phyloP scores from a whole-genome alignment of 257 asterid species.

The Leonotis leonurus region DNA sequence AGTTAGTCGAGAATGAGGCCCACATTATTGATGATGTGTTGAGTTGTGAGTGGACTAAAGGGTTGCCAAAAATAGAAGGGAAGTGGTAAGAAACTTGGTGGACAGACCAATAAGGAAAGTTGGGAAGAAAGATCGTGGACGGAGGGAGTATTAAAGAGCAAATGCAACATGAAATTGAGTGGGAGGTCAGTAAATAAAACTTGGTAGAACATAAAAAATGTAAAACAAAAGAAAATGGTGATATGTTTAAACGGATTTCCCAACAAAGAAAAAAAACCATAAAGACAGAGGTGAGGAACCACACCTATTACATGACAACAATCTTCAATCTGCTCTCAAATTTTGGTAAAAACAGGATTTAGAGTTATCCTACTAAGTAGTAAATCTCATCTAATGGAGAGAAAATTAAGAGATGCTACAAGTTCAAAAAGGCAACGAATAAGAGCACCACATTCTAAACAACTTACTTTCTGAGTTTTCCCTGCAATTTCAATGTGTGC shows the following conservation, averaged over 20 bases:
- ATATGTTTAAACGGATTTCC: neutral
- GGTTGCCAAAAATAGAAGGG: too few relatives aligned
- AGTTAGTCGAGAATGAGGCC: too few relatives aligned
- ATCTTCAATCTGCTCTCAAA: neutral
- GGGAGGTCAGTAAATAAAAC: neutral
- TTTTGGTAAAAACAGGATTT: neutral
- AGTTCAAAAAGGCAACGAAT: neutral
- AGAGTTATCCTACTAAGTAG: neutral
- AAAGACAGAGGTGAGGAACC: too few relatives aligned
- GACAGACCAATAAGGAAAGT: too few relatives aligned
- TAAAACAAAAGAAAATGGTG: neutral
- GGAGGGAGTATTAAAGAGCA: too few relatives aligned
- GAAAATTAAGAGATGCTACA: neutral
- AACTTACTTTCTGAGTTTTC: neutral
- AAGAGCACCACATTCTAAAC: neutral
- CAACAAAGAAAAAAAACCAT: conserved; percentile 2
- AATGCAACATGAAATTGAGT: neutral
- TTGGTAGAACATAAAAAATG: neutral
- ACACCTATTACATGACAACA: too few relatives aligned
- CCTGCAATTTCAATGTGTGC: neutral
- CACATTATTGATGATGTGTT: too few relatives aligned
- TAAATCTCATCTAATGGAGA: neutral
- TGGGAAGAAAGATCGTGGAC: too few relatives aligned
- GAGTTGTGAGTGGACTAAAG: too few relatives aligned
- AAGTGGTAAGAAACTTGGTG: too few relatives aligned